Conservation (phyloP, 2,329 filamentous ascomycete species). For the Trichophyton benhamiae region DNA sequence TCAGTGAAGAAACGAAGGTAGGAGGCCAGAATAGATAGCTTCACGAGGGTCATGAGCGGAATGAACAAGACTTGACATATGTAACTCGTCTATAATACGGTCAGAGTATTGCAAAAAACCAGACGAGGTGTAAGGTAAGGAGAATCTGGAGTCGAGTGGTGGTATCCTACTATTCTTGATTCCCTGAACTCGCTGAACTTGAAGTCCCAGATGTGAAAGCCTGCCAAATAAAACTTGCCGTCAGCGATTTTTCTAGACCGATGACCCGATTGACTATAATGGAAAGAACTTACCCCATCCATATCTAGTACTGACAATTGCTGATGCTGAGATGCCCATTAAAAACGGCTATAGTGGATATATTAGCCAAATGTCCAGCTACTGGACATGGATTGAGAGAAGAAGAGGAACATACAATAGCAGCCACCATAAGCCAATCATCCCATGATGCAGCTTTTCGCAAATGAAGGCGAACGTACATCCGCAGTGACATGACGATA, state of each 20-base stretch:
- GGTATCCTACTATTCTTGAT: constrained; percentile 10
- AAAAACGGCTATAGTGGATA: constrained; percentile 10
- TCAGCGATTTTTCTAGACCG: not conserved
- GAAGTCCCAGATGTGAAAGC: constrained; percentile 14
- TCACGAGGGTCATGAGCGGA: constrained; percentile 12
- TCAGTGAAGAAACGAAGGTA: constrained; percentile 11
- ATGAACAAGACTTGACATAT: constrained; percentile 12
- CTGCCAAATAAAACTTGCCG: not conserved
- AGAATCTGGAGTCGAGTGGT: too few relatives aligned
- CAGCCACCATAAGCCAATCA: constrained; percentile 15
- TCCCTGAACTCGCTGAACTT: constrained; percentile 9
- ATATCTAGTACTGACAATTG: constrained; percentile 12
- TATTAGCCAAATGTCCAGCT: not conserved
- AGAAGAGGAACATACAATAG: constrained; percentile 11
- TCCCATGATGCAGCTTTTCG: constrained; percentile 13
- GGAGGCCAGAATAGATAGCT: constrained; percentile 13
- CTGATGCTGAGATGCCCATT: constrained; percentile 6
- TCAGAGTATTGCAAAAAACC: not conserved
- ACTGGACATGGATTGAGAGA: too few relatives aligned
- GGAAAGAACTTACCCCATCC: constrained; percentile 14
- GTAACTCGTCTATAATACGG: constrained; percentile 11
- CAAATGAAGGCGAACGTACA: constrained; percentile 14
- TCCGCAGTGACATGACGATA: constrained; percentile 15
- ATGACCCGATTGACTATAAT: too few relatives aligned
- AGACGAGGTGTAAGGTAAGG: not conserved